Base-by-base conservation (phyloP, 176 grass and related monocot genomes). In the Phyllostachys edulis region DNA sequence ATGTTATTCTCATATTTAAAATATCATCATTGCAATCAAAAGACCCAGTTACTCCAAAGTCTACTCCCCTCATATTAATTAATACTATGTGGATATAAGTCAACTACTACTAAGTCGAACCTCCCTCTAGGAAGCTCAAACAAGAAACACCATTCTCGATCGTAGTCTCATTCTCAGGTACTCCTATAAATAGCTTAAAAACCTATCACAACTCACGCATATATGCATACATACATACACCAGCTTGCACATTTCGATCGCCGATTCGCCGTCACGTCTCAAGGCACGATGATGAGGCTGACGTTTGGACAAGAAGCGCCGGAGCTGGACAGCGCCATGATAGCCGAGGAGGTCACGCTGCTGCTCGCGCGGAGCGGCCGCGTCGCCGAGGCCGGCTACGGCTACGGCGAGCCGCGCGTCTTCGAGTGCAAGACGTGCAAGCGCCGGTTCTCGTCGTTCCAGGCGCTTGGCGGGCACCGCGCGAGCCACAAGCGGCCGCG, bases 391-490 rank as follows among this genome's bases (percentile, higher is more conserved):
- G 84, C 67, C 18, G 46, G 46, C 44, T 54, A 39, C 77, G 76
- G 71, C 37, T 7, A 63, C 59, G 11, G 46, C 60, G 81, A 18
- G 50, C 46, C 75, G 82, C 91, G 62, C 66, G 71, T 81, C 32
- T 93, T 90, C 77, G 88, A 85, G 71, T 93, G 91, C 81, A 90
- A 90, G 81, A 93, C 88, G 24, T 90, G 91, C 88, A 72, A 0
- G 7, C 91, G 88, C 55, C 80, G 44, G 65, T 93, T 93, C 83
- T 34, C 91, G 64, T 82, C 91, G 71, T 93, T 93, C 83, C 91
- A 93, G 84, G 91, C 91, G 72, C 83, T 93, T 36, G 91, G 91
- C 47, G 88, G 91, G 42, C 91, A 93, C 78, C 85, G 88, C 16
- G 85, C 90, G 24, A 90, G 90, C 77, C 87, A 90, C 84, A 85